Evolutionary conservation across 2,329 filamentous ascomycete species (phyloP).

Genomic region (Aspergillus sp.): DNA sequence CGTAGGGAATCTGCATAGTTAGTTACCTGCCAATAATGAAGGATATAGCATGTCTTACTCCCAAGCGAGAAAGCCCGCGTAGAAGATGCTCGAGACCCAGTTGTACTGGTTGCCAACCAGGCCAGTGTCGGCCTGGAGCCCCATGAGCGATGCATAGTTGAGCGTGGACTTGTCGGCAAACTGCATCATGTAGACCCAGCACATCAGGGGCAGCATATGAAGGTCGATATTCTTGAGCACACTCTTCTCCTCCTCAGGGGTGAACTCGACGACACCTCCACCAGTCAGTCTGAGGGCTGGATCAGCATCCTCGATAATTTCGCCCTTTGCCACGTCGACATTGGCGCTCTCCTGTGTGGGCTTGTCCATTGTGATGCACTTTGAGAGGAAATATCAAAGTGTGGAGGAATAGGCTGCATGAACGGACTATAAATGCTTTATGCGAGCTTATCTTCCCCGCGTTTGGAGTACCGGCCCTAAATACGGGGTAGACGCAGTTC

Average conservation of each 20-base stretch:
- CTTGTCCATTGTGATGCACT: too few relatives aligned
- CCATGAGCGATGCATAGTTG: slow-evolving; percentile 20
- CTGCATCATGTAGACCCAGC: slow-evolving; percentile 5
- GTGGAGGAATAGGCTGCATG: too few relatives aligned
- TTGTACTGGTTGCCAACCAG: slow-evolving; percentile 48
- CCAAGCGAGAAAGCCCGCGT: slow-evolving; percentile 44
- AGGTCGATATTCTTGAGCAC: neutral
- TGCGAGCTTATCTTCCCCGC: too few relatives aligned
- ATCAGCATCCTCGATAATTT: neutral
- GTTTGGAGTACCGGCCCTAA: too few relatives aligned
- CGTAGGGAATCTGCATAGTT: slow-evolving; percentile 38
- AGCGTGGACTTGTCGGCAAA: slow-evolving; percentile 8
- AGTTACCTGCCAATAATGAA: too few relatives aligned
- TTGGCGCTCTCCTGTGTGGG: too few relatives aligned
- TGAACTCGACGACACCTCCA: neutral
- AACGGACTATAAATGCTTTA: too few relatives aligned
- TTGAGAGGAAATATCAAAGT: too few relatives aligned
- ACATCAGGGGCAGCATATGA: slow-evolving; percentile 6
- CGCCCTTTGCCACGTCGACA: too few relatives aligned
- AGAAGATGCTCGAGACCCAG: slow-evolving; percentile 46
- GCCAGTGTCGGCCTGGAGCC: slow-evolving; percentile 25
- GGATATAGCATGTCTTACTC: slow-evolving; percentile 28
- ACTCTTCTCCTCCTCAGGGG: neutral
- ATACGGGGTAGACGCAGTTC: too few relatives aligned
- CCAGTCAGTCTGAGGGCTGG: neutral